These are phyloP conservation scores for Chenopodium formosanum DNA, from an alignment of 148 eudicot species.

Conservation along the genomic window DNA sequence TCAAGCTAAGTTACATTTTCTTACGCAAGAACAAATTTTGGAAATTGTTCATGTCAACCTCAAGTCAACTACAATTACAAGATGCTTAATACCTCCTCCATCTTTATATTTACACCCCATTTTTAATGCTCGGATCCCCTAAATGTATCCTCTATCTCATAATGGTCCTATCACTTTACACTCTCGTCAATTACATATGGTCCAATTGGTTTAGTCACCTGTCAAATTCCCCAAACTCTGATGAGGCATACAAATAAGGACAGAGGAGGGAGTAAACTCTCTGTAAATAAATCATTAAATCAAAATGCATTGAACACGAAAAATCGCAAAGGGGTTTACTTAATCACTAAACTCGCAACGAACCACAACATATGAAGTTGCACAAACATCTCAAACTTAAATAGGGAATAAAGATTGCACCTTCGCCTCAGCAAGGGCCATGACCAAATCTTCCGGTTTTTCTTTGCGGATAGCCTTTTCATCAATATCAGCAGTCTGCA, in stretches of 20 bases:
- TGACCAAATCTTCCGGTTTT: constrained; percentile 81
- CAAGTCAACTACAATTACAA: background rate
- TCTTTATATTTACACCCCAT: too few relatives aligned
- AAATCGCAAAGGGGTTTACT: background rate
- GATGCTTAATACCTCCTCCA: too few relatives aligned
- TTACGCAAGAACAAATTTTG: too few relatives aligned
- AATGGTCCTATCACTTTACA: too few relatives aligned
- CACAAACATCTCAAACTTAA: background rate
- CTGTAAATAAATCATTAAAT: background rate
- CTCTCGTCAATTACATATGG: too few relatives aligned
- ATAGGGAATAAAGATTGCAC: constrained; percentile 29
- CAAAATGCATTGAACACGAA: background rate
- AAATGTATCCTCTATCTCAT: too few relatives aligned
- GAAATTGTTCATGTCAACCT: background rate
- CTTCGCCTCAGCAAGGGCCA: constrained; percentile 96
- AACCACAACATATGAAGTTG: background rate
- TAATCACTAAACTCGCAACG: background rate
- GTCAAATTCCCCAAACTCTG: too few relatives aligned
- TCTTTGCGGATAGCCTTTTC: constrained; percentile 83
- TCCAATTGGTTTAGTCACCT: too few relatives aligned
- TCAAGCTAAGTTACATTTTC: background rate
- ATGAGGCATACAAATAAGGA: background rate
- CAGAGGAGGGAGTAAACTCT: background rate
- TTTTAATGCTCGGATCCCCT: too few relatives aligned
- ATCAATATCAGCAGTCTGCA: constrained; percentile 83